Evolutionary conservation across 257 asterid genomes (phyloP).

Genomic region (Henckelia pumila): DNA sequence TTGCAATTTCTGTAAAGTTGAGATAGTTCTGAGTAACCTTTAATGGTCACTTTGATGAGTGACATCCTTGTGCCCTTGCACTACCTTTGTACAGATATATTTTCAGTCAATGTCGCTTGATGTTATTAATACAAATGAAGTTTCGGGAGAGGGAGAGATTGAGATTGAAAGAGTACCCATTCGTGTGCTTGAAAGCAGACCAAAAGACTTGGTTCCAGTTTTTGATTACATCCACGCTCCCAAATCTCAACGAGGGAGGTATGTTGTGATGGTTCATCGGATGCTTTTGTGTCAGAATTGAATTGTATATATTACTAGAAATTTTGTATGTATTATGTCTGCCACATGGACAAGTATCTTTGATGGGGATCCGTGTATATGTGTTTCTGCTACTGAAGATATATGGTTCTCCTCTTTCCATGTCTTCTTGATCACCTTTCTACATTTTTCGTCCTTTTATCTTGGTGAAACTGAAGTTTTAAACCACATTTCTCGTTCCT

Average conservation of each 20-base stretch:
- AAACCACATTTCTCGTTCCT: slow-evolving; percentile 3
- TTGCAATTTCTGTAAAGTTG: slow-evolving; percentile 5
- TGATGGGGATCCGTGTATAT: not conserved
- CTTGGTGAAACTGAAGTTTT: not conserved
- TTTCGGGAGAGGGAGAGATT: slow-evolving; percentile 55
- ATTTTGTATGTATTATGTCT: not conserved
- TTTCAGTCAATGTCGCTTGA: slow-evolving; percentile 56
- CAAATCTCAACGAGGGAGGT: slow-evolving; percentile 64
- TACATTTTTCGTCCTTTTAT: not conserved
- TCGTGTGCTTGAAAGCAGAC: slow-evolving; percentile 60
- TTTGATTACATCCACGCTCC: slow-evolving; percentile 62
- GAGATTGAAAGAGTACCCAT: slow-evolving; percentile 69
- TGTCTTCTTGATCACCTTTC: not conserved
- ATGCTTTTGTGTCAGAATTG: not conserved
- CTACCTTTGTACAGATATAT: slow-evolving; percentile 47
- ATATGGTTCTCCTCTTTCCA: slow-evolving; percentile 5
- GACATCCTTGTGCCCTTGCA: slow-evolving; percentile 22
- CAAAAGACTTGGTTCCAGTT: slow-evolving; percentile 78
- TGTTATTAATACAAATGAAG: slow-evolving; percentile 33
- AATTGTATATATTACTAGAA: not conserved
- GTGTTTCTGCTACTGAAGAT: slow-evolving; percentile 1
- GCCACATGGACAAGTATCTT: not conserved
- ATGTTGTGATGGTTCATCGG: slow-evolving; percentile 10
- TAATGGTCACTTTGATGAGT: slow-evolving; percentile 13
- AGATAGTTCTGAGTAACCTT: slow-evolving; percentile 9